Base-by-base conservation (phyloP, 805 yeast genomes). In the Lipomyces chichibuensis region DNA sequence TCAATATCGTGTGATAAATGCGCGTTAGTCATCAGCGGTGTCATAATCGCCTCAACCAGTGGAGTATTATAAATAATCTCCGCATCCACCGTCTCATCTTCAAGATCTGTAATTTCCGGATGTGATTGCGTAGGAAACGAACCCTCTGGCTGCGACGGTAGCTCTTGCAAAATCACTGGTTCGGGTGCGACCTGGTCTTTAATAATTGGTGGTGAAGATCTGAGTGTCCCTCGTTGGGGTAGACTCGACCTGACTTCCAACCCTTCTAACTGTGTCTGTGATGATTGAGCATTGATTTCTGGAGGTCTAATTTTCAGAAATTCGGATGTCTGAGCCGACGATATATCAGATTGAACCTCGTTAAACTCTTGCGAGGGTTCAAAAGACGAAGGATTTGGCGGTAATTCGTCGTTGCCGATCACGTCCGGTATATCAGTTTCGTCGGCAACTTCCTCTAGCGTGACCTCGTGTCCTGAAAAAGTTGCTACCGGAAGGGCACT, bases 321-420 rank as follows among this genome's bases (percentile, higher is more conserved):
- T 29, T 29, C 32, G 2, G 4, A 29, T 5, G 32, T 5, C 32
- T 29, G 32, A 5, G 32, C 32, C 6, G 7, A 29, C 7, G 32
- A 29, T 29, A 29, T 29, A 27, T 3, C n/a, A 8, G 6, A 3
- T 11, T 35, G 54, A 20, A n/a, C n/a, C 60, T 25, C 25, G 60
- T 27, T 17, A 32, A 17, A 14, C 23, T 17, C 55, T 13, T 29
- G 20, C 23, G 11, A 13, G n/a, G 52, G 7, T 56, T 8, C 8
- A 20, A 23, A 17, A 17, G 20, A 23, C 6, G 27, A 11, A 52
- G 58, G 29, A 20, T 32, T n/a, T 11, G 57, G 37, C 17, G 39
- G 57, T 39, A 65, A 25, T 35, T 66, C 69, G 32, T 63, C 65
- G 33, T 51, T 49, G 14, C 69, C 69, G 23, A 60, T 57, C 9